These are phyloP conservation scores for Uncinocarpus reesii DNA, from an alignment of 2,329 filamentous ascomycete genomes.

Conservation along the genomic window DNA sequence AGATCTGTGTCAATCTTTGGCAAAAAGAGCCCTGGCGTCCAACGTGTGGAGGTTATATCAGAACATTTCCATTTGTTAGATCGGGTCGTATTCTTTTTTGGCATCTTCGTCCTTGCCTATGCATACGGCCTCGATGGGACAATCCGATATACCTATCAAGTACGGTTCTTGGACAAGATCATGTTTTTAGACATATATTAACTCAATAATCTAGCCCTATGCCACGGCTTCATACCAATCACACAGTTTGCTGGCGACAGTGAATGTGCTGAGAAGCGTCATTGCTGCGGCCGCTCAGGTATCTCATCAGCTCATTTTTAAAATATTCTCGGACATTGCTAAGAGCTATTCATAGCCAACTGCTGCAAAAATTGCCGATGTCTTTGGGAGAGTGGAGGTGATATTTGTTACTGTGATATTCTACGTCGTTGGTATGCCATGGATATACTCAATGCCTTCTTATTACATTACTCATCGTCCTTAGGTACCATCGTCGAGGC, in stretches of 20 bases:
- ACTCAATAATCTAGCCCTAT: constrained; percentile 33
- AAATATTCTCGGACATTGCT: neutral
- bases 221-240: constrained; percentile 44
- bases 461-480: neutral
- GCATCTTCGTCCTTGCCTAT: constrained; percentile 55
- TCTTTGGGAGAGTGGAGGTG: constrained; percentile 53
- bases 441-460: neutral
- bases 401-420: constrained; percentile 47
- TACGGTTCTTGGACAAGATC: constrained; percentile 15
- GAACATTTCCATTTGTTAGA: constrained; percentile 44
- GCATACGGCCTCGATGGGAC: constrained; percentile 53
- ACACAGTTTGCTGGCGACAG: constrained; percentile 49
- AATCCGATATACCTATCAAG: constrained; percentile 46
- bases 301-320: constrained; percentile 16
- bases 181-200: constrained; percentile 14
- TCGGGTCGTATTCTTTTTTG: constrained; percentile 48
- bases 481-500: constrained; percentile 49
- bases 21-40: constrained; percentile 44
- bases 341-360: constrained; percentile 37
- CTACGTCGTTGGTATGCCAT: constrained; percentile 40
- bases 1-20: constrained; percentile 15
- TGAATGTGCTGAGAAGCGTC: constrained; percentile 49
- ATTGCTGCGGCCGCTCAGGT: constrained; percentile 48
- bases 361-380: constrained; percentile 52
- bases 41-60: constrained; percentile 49